Base-by-base conservation (phyloP, 306 rosid species). In the Lathyrus tuberosus region DNA sequence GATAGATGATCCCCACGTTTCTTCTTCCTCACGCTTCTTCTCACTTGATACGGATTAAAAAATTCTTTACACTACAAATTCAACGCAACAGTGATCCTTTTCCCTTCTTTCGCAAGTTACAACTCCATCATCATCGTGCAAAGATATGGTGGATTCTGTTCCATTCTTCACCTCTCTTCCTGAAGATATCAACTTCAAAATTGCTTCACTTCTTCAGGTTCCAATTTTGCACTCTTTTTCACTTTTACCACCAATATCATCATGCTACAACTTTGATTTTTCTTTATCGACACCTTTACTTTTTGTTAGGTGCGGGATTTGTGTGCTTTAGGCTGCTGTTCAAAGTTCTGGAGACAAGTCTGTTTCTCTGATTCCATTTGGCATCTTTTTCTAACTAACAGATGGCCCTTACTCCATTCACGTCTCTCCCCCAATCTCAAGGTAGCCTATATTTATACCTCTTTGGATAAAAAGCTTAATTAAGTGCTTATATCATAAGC, bases 251-350 rank as follows among this genome's bases (percentile, higher is more conserved):
- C 22, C 11, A 6, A 15, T 26, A 31, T 30, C 38, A 33, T 35
- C 75, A 14, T 42, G 16, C 15, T 48, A 42, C 74, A 46, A 42
- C 13, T 59, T 38, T 42, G 4, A 49, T 38, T 63, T 68, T 35
- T 42, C 64, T 53, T 62, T 0, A n/a, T n/a, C n/a, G n/a, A n/a
- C n/a, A n/a, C n/a, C 14, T 68, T 66, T 7, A 37, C 20, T 1
- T n/a, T 20, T 28, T 43, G 8, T 22, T 65, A 92, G 96, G 89
- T 73, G 8, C 71, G 77, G 71, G 98, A 93, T 77, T 56, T 93
- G 76, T 93, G 98, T 72, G 80, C 93, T 11, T 76, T 93, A 85
- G 84, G 85, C 31, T 75, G 88, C 74, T 90, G 93, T 74, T 93
- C 88, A 4, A 84, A 81, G 72, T 84, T 85, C 49, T 93, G 91